Evolutionary conservation across 495 filamentous ascomycete species (phyloP).

Genomic region (Aspergillus homomorphus): DNA sequence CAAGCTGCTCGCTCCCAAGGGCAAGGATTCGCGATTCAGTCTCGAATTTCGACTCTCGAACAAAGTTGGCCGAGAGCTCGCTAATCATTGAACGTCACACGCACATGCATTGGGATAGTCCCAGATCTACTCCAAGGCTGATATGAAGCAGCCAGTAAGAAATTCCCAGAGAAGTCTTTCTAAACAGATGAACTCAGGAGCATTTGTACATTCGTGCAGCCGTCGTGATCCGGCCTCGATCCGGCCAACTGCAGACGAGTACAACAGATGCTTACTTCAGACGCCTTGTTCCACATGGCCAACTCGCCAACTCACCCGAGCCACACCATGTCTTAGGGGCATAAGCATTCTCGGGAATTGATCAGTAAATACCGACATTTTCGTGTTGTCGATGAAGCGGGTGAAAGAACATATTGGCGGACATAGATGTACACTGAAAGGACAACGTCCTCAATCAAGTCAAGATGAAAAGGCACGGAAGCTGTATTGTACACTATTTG

Average conservation of each 20-base stretch:
- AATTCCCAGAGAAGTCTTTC: neutral
- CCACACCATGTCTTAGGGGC: slow-evolving; percentile 11
- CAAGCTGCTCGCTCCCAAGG: slow-evolving; percentile 1
- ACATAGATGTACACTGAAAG: neutral
- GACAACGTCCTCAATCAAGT: neutral
- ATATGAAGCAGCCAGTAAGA: slow-evolving; percentile 20
- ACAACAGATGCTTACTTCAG: slow-evolving; percentile 8
- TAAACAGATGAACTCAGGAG: slow-evolving; percentile 8
- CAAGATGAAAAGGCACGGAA: neutral
- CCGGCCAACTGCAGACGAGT: slow-evolving; percentile 17
- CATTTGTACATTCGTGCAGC: neutral
- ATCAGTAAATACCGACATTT: neutral
- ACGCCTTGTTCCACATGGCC: slow-evolving; percentile 13
- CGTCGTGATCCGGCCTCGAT: slow-evolving; percentile 11
- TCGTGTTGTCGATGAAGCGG: neutral
- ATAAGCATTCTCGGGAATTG: slow-evolving; percentile 12
- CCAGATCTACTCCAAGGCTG: slow-evolving; percentile 10
- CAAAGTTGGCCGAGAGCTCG: neutral
- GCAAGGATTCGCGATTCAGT: neutral
- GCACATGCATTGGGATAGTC: slow-evolving; percentile 1
- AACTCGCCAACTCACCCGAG: slow-evolving; percentile 21
- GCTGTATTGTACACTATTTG: slow-evolving; percentile 3
- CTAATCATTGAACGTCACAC: neutral
- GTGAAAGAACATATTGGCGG: neutral
- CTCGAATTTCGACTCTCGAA: neutral